Base-by-base conservation (phyloP, 2,329 filamentous ascomycete species). In the Ophiostoma novo-ulmi region DNA sequence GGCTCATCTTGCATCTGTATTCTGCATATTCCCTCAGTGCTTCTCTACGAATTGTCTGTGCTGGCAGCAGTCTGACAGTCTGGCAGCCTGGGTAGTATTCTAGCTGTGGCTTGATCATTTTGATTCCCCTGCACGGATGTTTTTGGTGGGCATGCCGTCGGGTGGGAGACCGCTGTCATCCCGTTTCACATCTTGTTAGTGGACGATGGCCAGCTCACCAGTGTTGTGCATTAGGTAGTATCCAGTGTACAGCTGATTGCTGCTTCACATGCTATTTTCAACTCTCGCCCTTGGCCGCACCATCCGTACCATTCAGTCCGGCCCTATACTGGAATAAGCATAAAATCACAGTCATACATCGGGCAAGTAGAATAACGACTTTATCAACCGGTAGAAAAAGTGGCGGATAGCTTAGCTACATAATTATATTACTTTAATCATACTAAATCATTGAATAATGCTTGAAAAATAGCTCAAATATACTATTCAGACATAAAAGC, bases 281-380 rank as follows among this genome's bases (percentile, higher is more conserved):
- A 58, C 52, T 26, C 52, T 58, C 52, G n/a, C 52, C 52, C 52
- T 58, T 58, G 52, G 61, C 35, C 61, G 61, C 36, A 17, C 22
- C 58, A 63, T 31, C 31, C 26, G 58, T 63, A 20, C 26, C 31
- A 17, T 35, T 17, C 26, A 64, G 35, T 38, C 61, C 61, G 61
- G 61, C 61, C 61, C 26, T 38, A 64, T 35, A 31, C 31, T 64
- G 31, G 26, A 35, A 64, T 64, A 64, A 38, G 35, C 35, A 35
- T 64, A 38, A 64, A 64, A 36, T 64, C 61, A 64, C 8, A 64
- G 31, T 5, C 52, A 26, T 26, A 14, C 52, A 58, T 58, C 52
- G 61, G 26, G 3, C 61, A 64, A 64, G 61, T 64, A 64, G 61
- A 64, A 64, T 7, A 64, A 64, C 31, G 14, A 64, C 52, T 17